Conservation (phyloP, 805 yeast species). For the Torulaspora maleeae region DNA sequence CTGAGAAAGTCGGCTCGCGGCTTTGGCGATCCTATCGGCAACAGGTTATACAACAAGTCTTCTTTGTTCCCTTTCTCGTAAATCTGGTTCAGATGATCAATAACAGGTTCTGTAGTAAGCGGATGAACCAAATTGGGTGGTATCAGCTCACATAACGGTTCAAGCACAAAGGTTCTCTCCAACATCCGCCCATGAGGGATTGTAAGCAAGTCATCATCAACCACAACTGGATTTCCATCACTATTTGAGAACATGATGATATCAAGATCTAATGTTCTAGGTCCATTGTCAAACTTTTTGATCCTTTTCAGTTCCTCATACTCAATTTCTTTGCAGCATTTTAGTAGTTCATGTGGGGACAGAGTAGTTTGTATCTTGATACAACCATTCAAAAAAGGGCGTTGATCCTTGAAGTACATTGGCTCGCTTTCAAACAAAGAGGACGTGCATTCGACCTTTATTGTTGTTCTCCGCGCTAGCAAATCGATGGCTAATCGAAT, state of each 20-base stretch:
- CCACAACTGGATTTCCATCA: constrained; percentile 37
- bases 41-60: constrained; percentile 44
- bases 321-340: constrained; percentile 68
- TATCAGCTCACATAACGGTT: constrained; percentile 79
- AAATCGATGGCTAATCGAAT: constrained; percentile 52
- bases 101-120: constrained; percentile 76
- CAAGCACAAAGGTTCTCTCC: constrained; percentile 84
- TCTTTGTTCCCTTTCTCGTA: constrained; percentile 47
- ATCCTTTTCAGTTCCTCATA: constrained; percentile 64
- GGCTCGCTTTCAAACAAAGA: constrained; percentile 85
- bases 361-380: constrained; percentile 57
- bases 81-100: constrained; percentile 57
- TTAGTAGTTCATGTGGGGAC: constrained; percentile 60
- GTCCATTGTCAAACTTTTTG: constrained; percentile 84
- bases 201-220: constrained; percentile 55
- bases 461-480: constrained; percentile 34
- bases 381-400: constrained; percentile 80
- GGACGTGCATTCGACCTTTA: constrained; percentile 58
- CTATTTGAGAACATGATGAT: constrained; percentile 54
- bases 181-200: constrained; percentile 87
- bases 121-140: constrained; percentile 71
- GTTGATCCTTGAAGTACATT: constrained; percentile 82
- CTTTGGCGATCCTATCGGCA: constrained; percentile 40
- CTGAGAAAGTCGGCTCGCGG: constrained; percentile 23
- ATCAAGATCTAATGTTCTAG: constrained; percentile 86